These are phyloP conservation scores for Termitomyces sp. DNA, from an alignment of 768 basidiomycete species.

Conservation along the genomic window DNA sequence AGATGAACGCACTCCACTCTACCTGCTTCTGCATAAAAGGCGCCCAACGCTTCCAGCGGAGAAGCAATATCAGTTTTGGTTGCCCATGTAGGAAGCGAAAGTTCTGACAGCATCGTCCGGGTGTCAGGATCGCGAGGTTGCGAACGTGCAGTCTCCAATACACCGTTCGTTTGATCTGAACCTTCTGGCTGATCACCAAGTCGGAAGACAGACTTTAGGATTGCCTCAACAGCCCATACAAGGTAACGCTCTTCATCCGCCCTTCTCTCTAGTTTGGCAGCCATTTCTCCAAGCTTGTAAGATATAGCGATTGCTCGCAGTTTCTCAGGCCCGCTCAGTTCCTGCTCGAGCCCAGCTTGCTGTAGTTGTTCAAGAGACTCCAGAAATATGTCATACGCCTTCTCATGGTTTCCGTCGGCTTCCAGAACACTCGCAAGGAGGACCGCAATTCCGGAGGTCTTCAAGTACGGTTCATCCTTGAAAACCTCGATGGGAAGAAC, in stretches of 20 bases:
- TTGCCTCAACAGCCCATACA: conserved; percentile 35
- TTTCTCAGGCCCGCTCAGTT: conserved; percentile 22
- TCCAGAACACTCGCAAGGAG: conserved; percentile 54
- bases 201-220: conserved; percentile 29
- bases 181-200: conserved; percentile 6
- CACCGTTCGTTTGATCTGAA: background rate
- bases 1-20: conserved; percentile 43
- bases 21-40: conserved; percentile 51
- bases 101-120: conserved; percentile 36
- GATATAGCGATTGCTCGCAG: conserved; percentile 34
- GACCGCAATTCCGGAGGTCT: conserved; percentile 62
- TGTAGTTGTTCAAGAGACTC: conserved; percentile 29
- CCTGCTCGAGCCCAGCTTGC: conserved; percentile 14
- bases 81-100: conserved; percentile 58
- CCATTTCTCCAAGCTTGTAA: conserved; percentile 39
- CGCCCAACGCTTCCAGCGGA: conserved; percentile 61
- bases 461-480: conserved; percentile 49
- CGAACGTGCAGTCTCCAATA: background rate
- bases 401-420: conserved; percentile 24
- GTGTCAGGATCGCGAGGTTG: conserved; percentile 12
- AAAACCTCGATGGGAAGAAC: conserved; percentile 33
- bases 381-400: conserved; percentile 33
- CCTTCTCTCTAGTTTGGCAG: conserved; percentile 24
- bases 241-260: conserved; percentile 40
- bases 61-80: conserved; percentile 55